Percentiles rank a stretch among this genome's conserved stretches.
These are phyloP conservation scores for Termitomyces sp. DNA, from an alignment of 768 basidiomycete species.

Conservation along the genomic window DNA sequence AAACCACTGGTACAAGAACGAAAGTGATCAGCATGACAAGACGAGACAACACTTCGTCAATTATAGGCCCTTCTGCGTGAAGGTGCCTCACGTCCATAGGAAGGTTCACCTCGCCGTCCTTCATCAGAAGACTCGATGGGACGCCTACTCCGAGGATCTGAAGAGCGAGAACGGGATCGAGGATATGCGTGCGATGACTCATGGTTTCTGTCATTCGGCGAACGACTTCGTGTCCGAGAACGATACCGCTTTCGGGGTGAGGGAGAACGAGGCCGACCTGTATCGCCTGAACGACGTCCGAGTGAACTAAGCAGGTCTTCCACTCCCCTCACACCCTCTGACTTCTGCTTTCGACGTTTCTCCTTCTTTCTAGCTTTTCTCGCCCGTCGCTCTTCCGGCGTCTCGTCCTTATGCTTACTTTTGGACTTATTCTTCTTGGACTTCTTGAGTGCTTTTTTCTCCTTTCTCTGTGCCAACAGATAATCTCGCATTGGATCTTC, in stretches of 20 bases:
- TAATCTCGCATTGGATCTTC: slow-evolving; percentile 99
- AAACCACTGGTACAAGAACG: not conserved
- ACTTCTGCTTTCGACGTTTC: slow-evolving; percentile 63
- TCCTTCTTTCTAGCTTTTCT: slow-evolving; percentile 70
- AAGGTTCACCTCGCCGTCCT: not conserved
- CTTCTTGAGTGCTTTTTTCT: slow-evolving; percentile 69
- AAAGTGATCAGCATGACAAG: not conserved
- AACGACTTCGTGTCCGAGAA: slow-evolving; percentile 16
- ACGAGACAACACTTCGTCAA: slow-evolving; percentile 8
- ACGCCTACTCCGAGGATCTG: slow-evolving; percentile 12
- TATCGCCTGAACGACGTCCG: slow-evolving; percentile 27
- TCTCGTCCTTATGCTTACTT: slow-evolving; percentile 69
- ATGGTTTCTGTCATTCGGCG: slow-evolving; percentile 15
- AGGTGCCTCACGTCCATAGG: slow-evolving; percentile 12
- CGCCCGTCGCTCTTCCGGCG: slow-evolving; percentile 72
- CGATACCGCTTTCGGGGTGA: slow-evolving; percentile 13
- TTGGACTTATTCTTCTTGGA: slow-evolving; percentile 60
- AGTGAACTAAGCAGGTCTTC: slow-evolving; percentile 61
- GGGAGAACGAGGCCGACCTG: slow-evolving; percentile 19
- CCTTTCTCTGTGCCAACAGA: slow-evolving; percentile 69
- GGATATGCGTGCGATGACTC: not conserved
- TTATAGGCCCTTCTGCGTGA: slow-evolving; percentile 13
- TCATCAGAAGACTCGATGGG: slow-evolving; percentile 6
- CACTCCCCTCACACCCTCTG: slow-evolving; percentile 61
- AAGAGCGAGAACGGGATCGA: slow-evolving; percentile 13